Percentiles rank a stretch among this genome's conserved stretches.
Conservation (phyloP, 768 basidiomycete genomes). For the Candolleomyces aberdarensis region DNA sequence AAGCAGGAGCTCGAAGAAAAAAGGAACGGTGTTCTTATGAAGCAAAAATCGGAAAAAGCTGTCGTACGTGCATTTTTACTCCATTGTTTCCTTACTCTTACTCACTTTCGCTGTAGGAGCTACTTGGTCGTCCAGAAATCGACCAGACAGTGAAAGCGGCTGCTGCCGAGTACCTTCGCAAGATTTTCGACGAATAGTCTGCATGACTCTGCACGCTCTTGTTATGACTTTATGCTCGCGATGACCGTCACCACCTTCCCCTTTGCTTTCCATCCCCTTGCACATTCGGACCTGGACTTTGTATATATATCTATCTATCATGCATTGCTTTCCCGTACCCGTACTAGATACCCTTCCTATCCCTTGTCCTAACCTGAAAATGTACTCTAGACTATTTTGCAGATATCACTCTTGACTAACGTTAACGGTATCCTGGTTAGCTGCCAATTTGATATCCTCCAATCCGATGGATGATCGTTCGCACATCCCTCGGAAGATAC, state of each 20-base stretch:
- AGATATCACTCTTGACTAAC: neutral
- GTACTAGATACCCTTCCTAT: neutral
- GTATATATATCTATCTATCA: neutral
- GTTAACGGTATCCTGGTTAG: neutral
- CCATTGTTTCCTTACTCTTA: neutral
- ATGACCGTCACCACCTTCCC: neutral
- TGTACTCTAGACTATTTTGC: neutral
- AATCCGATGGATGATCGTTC: conserved; percentile 73
- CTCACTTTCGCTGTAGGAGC: conserved; percentile 33
- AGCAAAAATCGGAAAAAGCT: conserved; percentile 64
- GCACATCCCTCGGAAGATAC: conserved; percentile 87
- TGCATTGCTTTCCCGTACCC: neutral
- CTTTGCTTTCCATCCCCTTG: neutral
- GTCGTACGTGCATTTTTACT: conserved; percentile 36
- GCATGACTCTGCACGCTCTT: conserved; percentile 3
- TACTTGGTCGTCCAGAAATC: conserved; percentile 55
- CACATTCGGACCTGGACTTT: neutral
- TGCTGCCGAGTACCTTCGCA: conserved; percentile 71
- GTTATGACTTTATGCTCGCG: neutral
- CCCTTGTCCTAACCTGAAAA: neutral
- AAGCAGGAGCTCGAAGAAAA: conserved; percentile 51
- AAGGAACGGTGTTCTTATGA: conserved; percentile 48
- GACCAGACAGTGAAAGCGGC: conserved; percentile 63
- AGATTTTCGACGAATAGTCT: conserved; percentile 48
- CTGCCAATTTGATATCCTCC: conserved; percentile 57